A percentile compares a stretch with the other conserved stretches of the same genome.
Evolutionary conservation across 2,329 filamentous ascomycete genomes (phyloP).

Genomic region (Fulvia fulva): DNA sequence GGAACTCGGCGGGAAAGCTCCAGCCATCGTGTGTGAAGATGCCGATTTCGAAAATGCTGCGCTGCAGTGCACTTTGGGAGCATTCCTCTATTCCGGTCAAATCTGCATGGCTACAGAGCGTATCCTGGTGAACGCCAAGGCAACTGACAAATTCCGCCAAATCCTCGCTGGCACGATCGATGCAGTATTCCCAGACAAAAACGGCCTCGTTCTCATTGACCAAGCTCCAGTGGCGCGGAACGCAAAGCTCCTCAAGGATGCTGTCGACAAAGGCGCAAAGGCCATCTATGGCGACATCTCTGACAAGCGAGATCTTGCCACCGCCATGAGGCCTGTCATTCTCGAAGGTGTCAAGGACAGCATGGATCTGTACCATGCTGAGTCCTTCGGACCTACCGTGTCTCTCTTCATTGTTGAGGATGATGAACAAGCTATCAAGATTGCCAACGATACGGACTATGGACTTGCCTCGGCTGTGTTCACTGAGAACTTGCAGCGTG

Average conservation of each 20-base stretch:
- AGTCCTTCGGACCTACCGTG: constrained; percentile 73
- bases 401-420: constrained; percentile 60
- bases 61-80: constrained; percentile 60
- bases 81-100: constrained; percentile 69
- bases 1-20: constrained; percentile 77
- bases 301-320: constrained; percentile 19
- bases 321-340: constrained; percentile 59
- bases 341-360: constrained; percentile 61
- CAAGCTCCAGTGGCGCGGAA: constrained; percentile 49
- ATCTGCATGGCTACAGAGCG: constrained; percentile 82
- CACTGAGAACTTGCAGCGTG: constrained; percentile 58
- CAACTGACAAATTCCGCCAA: constrained; percentile 52
- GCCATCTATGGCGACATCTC: constrained; percentile 47
- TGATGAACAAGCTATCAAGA: constrained; percentile 65
- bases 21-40: constrained; percentile 72
- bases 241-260: constrained; percentile 51
- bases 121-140: constrained; percentile 41
- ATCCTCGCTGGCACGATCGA: constrained; percentile 46
- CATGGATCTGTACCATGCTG: constrained; percentile 70
- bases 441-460: constrained; percentile 79
- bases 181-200: constrained; percentile 42
- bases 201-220: constrained; percentile 39
- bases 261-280: constrained; percentile 55
- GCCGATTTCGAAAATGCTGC: constrained; percentile 71
- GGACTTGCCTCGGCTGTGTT: constrained; percentile 69